These are phyloP conservation scores for Penicillium subrubescens DNA, from an alignment of 495 filamentous ascomycete species.

Conservation along the genomic window DNA sequence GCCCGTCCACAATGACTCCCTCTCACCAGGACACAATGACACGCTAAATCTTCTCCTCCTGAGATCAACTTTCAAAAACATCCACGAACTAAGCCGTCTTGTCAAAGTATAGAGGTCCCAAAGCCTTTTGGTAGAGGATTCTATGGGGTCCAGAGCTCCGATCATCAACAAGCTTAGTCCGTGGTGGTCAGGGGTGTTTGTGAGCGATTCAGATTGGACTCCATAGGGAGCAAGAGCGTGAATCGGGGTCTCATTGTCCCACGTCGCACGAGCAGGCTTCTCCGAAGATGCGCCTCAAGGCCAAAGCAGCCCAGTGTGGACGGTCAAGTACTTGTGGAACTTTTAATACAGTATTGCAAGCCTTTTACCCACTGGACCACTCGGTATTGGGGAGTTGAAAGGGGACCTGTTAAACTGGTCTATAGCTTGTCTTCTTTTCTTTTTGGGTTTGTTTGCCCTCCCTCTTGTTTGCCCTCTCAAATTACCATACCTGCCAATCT, in stretches of 20 bases:
- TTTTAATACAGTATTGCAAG: constrained; percentile 1
- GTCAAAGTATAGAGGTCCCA: constrained; percentile 1
- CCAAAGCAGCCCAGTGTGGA: neutral
- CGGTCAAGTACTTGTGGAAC: neutral
- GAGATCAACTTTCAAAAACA: neutral
- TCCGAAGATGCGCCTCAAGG: neutral
- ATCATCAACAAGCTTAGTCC: neutral
- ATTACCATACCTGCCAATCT: neutral
- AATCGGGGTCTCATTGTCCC: neutral
- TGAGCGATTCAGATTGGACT: neutral
- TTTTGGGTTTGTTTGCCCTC: neutral
- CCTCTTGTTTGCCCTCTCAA: neutral
- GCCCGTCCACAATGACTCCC: neutral
- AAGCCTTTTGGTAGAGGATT: neutral
- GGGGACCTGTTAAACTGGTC: neutral
- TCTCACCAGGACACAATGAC: neutral
- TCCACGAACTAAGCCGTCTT: neutral
- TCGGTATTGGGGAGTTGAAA: neutral
- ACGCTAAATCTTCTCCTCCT: neutral
- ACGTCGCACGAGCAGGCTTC: neutral
- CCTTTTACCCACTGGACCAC: neutral
- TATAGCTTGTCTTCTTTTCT: neutral
- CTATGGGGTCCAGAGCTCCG: neutral
- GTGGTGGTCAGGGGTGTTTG: neutral
- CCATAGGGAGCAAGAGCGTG: neutral